These are phyloP conservation scores for Talaromyces sp. DNA, from an alignment of 2,329 filamentous ascomycete genomes.

Conservation along the genomic window DNA sequence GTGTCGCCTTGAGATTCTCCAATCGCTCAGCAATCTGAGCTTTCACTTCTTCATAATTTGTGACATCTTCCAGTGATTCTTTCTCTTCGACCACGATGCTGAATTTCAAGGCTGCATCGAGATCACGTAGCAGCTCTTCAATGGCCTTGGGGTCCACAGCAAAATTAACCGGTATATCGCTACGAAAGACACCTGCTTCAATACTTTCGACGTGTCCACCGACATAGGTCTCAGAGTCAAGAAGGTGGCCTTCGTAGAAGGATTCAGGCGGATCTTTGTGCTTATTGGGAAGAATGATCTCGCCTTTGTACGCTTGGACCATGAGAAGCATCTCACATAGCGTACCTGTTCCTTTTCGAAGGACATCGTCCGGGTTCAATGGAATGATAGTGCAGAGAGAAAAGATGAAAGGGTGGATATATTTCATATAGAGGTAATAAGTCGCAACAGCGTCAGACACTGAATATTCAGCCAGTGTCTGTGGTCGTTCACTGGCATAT, in stretches of 20 bases:
- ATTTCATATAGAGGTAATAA: slow-evolving; percentile 99
- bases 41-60: slow-evolving; percentile 81
- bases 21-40: slow-evolving; percentile 72
- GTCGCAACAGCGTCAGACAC: slow-evolving; percentile 98
- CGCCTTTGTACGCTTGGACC: slow-evolving; percentile 92
- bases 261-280: slow-evolving; percentile 85
- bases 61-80: slow-evolving; percentile 73
- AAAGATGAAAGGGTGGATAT: slow-evolving; percentile 99
- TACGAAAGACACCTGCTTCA: slow-evolving; percentile 92
- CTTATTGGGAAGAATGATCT: slow-evolving; percentile 93
- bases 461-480: slow-evolving; percentile 94
- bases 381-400: slow-evolving; percentile 96
- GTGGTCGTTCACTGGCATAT: slow-evolving; percentile 79
- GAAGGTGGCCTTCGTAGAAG: slow-evolving; percentile 93
- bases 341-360: slow-evolving; percentile 94
- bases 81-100: slow-evolving; percentile 81
- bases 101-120: slow-evolving; percentile 86
- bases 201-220: slow-evolving; percentile 99
- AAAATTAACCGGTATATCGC: slow-evolving; percentile 94
- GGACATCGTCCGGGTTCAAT: slow-evolving; percentile 82
- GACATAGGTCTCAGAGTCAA: slow-evolving; percentile 97
- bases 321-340: slow-evolving; percentile 99
- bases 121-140: slow-evolving; percentile 79
- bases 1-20: slow-evolving; percentile 70
- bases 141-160: slow-evolving; percentile 82